Base-by-base conservation (phyloP, 2,329 filamentous ascomycete species). In the Microcera coccophila region DNA sequence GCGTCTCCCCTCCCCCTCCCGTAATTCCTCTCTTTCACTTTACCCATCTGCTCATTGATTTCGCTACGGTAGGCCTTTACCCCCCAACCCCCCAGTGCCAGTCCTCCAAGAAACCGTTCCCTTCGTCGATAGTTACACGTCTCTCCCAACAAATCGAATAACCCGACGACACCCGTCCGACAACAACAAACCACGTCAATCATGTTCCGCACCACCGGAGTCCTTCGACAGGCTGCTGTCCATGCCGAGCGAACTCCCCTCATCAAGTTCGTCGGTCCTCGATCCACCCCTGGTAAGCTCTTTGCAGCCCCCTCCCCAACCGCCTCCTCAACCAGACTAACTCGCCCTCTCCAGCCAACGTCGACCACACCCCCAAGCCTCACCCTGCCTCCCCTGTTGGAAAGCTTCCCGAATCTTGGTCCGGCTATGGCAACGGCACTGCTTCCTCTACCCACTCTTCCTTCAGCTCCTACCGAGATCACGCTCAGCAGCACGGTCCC, bases 391-490 rank as follows among this genome's bases (percentile, higher is more conserved):
- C 84, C 20, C 84, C 85, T 34, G 75, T 74, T 26, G 71, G 79
- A 58, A 68, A 73, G 24, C 82, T 90, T 18, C 86, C 85, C 32
- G 58, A 70, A 42, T 65, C 64, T 59, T 79, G 77, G 57, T 59
- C 64, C 49, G 61, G 56, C 54, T 62, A 58, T 49, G 60, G 57
- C 38, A 59, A 58, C 48, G 57, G 57, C 44, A 49, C 51, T 36
- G 53, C 55, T 41, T 59, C 64, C 45, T 67, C 72, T 52, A 67
- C 70, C 24, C 75, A 79, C 69, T 66, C 75, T 52, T 80, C 77
- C 47, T 90, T 90, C 72, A 85, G 83, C 64, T 76, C 77, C 58
- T 90, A 90, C 75, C 84, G 86, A 62, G 79, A 87, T 67, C 81
- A 84, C 63, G 85, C 83, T 46, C 84, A 86, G 67, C 85, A 88